A percentile compares a stretch with the other conserved stretches of the same genome.
phyloP scores from a whole-genome alignment of 2,329 filamentous ascomycete genomes.

The Fusarium torulosum region DNA sequence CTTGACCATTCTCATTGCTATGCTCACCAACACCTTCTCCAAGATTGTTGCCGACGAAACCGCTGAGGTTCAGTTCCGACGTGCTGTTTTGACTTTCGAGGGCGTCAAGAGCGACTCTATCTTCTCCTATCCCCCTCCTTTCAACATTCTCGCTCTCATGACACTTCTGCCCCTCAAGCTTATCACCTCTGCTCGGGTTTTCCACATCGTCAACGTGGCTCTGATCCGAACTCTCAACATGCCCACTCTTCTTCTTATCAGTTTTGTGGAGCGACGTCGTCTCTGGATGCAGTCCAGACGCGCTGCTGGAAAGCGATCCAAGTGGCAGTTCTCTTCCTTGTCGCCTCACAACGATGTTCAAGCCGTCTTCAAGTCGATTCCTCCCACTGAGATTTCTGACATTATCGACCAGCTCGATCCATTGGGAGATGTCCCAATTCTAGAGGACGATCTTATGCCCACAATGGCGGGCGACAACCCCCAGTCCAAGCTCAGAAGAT shows the following conservation, averaged over 20 bases:
- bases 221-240: constrained; percentile 73
- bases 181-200: constrained; percentile 70
- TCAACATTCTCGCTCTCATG: constrained; percentile 75
- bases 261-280: constrained; percentile 70
- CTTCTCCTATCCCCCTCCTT: constrained; percentile 76
- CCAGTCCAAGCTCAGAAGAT: constrained; percentile 38
- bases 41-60: constrained; percentile 76
- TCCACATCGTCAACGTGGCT: constrained; percentile 79
- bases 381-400: constrained; percentile 59
- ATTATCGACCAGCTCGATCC: constrained; percentile 54
- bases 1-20: constrained; percentile 79
- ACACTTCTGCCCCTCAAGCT: constrained; percentile 75
- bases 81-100: constrained; percentile 79
- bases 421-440: constrained; percentile 51
- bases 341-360: constrained; percentile 72
- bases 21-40: constrained; percentile 78
- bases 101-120: constrained; percentile 80
- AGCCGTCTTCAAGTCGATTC: constrained; percentile 70
- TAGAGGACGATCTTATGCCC: constrained; percentile 52
- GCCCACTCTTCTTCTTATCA: constrained; percentile 71
- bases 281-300: constrained; percentile 52
- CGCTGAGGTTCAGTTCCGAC: constrained; percentile 78
- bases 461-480: constrained; percentile 47
- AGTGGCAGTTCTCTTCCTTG: constrained; percentile 61
- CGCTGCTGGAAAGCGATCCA: constrained; percentile 44